Percentiles rank a stretch among this genome's conserved stretches.
These are phyloP conservation scores for Lantana camara DNA, from an alignment of 257 asterid species.

Conservation along the genomic window DNA sequence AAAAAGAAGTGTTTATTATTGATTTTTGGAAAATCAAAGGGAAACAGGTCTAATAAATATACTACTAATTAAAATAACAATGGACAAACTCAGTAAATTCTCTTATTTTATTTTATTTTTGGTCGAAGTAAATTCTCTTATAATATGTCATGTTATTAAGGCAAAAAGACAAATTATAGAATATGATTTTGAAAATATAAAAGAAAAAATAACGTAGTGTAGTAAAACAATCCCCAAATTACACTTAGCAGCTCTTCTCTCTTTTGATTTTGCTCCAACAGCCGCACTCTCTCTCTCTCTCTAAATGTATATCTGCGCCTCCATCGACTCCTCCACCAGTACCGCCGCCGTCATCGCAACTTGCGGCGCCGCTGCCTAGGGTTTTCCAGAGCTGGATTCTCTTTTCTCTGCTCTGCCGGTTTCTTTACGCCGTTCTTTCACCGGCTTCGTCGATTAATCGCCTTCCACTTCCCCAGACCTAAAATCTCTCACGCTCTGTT, in stretches of 20 bases:
- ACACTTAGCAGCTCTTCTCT: slow-evolving; percentile 26
- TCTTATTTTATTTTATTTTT: too few species aligned
- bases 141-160: background rate
- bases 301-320: slow-evolving; percentile 50
- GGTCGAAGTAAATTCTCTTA: background rate
- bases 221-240: slow-evolving; percentile 38
- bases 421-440: slow-evolving; percentile 55
- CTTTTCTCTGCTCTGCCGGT: slow-evolving; percentile 34
- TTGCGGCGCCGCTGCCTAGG: slow-evolving; percentile 31
- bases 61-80: too few species aligned
- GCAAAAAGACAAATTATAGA: background rate
- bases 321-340: slow-evolving; percentile 46
- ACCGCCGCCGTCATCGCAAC: slow-evolving; percentile 46
- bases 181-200: background rate
- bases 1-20: too few species aligned
- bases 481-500: slow-evolving; percentile 23
- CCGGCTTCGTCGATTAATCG: slow-evolving; percentile 67
- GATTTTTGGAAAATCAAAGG: too few species aligned
- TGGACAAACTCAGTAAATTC: too few species aligned
- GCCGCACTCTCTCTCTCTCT: slow-evolving; percentile 40
- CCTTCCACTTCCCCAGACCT: slow-evolving; percentile 31
- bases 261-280: slow-evolving; percentile 39
- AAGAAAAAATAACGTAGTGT: slow-evolving; percentile 5
- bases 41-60: too few species aligned
- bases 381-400: slow-evolving; percentile 65